Conservation (phyloP, 2,329 filamentous ascomycete genomes). For the Talaromyces funiculosus region DNA sequence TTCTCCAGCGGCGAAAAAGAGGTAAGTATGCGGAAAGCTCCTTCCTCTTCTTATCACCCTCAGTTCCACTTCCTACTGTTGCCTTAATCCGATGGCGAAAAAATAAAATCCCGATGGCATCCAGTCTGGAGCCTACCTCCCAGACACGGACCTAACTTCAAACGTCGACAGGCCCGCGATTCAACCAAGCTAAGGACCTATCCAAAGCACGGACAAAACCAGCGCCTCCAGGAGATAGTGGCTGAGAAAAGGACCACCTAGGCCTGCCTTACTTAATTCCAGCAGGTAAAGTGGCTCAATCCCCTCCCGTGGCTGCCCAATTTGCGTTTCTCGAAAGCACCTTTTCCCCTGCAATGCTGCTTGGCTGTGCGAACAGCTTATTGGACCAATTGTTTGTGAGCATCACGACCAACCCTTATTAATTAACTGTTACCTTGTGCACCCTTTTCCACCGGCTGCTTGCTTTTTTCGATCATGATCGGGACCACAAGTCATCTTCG, state of each 20-base stretch:
- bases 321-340: background rate
- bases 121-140: background rate
- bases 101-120: background rate
- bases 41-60: background rate
- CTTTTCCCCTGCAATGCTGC: background rate
- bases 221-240: constrained; percentile 1
- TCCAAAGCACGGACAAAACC: background rate
- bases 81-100: background rate
- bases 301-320: constrained; percentile 7
- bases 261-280: background rate
- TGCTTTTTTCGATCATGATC: background rate
- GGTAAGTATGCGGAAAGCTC: background rate
- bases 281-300: constrained; percentile 4
- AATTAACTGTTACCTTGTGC: constrained; percentile 1
- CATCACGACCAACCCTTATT: constrained; percentile 5
- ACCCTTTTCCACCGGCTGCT: background rate
- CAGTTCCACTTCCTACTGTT: background rate
- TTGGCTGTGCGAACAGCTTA: constrained; percentile 3
- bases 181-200: background rate
- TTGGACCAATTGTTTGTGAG: constrained; percentile 1
- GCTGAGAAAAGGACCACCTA: constrained; percentile 6
- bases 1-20: constrained; percentile 5
- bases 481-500: background rate
- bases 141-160: background rate
- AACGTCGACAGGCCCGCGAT: background rate